Evolutionary conservation across 2,329 filamentous ascomycete species (phyloP), one percentile per base, ranked within the genome.

Genomic region (Calonectria leucothoes): DNA sequence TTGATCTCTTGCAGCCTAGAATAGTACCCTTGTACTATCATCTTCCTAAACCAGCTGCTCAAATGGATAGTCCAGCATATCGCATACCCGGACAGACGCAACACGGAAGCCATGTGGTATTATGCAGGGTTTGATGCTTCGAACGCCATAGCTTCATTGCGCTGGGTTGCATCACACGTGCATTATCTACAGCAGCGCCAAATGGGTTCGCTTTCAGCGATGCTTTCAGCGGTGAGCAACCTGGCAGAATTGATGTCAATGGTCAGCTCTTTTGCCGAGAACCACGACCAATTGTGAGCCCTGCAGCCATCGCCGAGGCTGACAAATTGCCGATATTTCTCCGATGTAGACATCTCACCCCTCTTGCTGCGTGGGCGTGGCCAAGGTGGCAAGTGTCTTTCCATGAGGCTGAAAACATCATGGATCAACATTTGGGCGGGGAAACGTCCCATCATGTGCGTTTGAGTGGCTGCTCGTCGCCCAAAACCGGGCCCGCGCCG

Each of bases 311-410:
- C 51, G 27, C 29, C 23, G 55, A 25, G 33, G 55, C 55, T 61
- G 55, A 61, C 55, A 61, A 61, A 61, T 61, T 61, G 55, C 55
- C 55, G 55, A 61, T 25, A 61, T 61, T 61, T 61, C 55, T 61
- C 55, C 55, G 55, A 61, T 61, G 31, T 61, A 61, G 55, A 61
- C 55, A 61, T 61, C 55, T 61, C 55, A 61, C 55, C 55, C 55
- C 55, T 61, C 55, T 61, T 61, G 55, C 55, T 61, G 55, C 55
- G 33, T 11, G 27, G 33, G 17, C 2, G 55, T 27, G 12, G 25
- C 35, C 14, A 61, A 27, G n/a, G 33, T 23, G 31, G 33, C 55
- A 39, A 37, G 33, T 6, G 55, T n/a, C 10, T 61, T 61, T 29
- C 15, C 55, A 61, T 37, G n/a, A 61, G 55, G 55, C 55, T 39